phyloP scores from a whole-genome alignment of 257 asterid genomes.

The Linaria vulgaris region DNA sequence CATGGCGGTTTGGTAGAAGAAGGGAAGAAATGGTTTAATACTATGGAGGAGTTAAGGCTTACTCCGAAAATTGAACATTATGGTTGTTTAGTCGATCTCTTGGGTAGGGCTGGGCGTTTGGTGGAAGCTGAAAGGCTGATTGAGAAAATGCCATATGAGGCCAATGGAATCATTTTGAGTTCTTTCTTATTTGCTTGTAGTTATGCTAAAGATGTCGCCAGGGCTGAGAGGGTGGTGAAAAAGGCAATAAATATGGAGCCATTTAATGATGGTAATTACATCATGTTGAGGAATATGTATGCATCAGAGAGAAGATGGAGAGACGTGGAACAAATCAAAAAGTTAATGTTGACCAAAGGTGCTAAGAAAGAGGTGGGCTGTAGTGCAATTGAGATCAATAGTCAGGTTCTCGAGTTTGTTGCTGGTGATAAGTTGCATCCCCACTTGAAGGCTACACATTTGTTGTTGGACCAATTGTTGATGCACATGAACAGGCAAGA shows the following conservation, averaged over 20 bases:
- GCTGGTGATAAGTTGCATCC: conserved; percentile 64
- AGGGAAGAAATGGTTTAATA: conserved; percentile 73
- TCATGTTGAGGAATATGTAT: conserved; percentile 82
- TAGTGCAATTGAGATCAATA: conserved; percentile 67
- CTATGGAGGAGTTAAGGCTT: conserved; percentile 53
- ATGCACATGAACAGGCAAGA: conserved; percentile 56
- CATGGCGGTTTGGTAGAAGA: conserved; percentile 92
- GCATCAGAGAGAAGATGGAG: conserved; percentile 88
- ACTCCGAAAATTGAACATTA: conserved; percentile 72
- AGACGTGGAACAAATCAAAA: conserved; percentile 69
- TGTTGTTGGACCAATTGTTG: conserved; percentile 48
- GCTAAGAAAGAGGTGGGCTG: conserved; percentile 84
- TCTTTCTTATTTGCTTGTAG: conserved; percentile 84
- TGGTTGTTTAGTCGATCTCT: conserved; percentile 79
- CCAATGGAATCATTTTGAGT: conserved; percentile 79
- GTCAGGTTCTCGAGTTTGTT: conserved; percentile 59
- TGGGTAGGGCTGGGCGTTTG: conserved; percentile 82
- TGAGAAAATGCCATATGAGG: conserved; percentile 81
- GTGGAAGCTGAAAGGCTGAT: conserved; percentile 83
- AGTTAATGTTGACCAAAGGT: conserved; percentile 62
- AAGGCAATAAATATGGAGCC: conserved; percentile 76
- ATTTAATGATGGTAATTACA: conserved; percentile 71
- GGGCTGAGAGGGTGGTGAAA: conserved; percentile 71
- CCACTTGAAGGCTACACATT: conserved; percentile 40
- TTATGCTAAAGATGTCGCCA: conserved; percentile 66